Percentiles rank a stretch among this genome's conserved stretches.
These are phyloP conservation scores for Saccharomycopsis selenospora DNA, from an alignment of 805 yeast genomes.

Conservation along the genomic window DNA sequence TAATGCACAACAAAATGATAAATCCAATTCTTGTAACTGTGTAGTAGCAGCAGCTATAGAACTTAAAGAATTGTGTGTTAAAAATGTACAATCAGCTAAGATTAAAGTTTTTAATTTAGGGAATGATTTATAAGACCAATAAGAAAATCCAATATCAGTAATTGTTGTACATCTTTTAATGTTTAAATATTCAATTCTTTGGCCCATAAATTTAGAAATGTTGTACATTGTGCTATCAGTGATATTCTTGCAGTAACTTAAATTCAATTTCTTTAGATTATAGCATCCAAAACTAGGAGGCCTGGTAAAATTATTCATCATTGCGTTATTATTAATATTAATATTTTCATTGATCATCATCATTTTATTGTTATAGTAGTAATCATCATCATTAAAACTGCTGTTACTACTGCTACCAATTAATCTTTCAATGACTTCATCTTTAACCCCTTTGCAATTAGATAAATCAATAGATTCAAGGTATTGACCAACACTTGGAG, in stretches of 20 bases:
- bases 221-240: slow-evolving; percentile 63
- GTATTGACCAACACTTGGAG: slow-evolving; percentile 52
- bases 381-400: slow-evolving; percentile 3
- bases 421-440: slow-evolving; percentile 62
- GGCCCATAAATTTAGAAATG: slow-evolving; percentile 51
- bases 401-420: slow-evolving; percentile 42
- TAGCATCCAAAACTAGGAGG: slow-evolving; percentile 46
- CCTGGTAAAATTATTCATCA: not conserved
- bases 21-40: slow-evolving; percentile 46
- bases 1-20: slow-evolving; percentile 70
- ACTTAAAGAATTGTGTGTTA: slow-evolving; percentile 58
- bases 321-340: not conserved
- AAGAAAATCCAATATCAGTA: slow-evolving; percentile 64
- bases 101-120: slow-evolving; percentile 45
- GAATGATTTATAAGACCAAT: slow-evolving; percentile 53
- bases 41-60: slow-evolving; percentile 57
- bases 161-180: slow-evolving; percentile 72
- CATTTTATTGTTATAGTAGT: not conserved
- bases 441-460: slow-evolving; percentile 67
- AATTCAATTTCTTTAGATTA: slow-evolving; percentile 42
- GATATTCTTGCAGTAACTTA: slow-evolving; percentile 71
- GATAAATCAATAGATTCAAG: slow-evolving; percentile 58
- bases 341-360: not conserved
- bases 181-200: slow-evolving; percentile 48
- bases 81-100: slow-evolving; percentile 66